Percentiles rank a stretch among this genome's conserved stretches.
These are phyloP conservation scores for Phytophthora podocarpi DNA, from an alignment of 352 stramenopile species.

Conservation along the genomic window DNA sequence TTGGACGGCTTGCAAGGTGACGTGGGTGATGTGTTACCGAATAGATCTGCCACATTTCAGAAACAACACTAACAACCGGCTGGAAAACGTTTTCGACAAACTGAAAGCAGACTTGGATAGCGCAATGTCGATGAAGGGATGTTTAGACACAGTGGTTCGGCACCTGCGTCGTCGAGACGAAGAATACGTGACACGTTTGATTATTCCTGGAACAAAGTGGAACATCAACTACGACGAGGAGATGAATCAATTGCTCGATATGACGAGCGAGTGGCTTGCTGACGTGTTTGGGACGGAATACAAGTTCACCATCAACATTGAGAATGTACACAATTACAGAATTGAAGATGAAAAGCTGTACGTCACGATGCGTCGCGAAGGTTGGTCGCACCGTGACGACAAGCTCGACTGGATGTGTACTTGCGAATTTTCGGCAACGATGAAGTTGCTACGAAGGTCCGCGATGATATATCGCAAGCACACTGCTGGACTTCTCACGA, in stretches of 20 bases:
- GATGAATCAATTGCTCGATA: slow-evolving; percentile 1
- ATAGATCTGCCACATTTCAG: slow-evolving; percentile 1
- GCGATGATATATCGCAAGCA: slow-evolving; percentile 2
- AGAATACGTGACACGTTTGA: neutral
- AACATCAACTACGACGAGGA: neutral
- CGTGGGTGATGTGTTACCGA: neutral
- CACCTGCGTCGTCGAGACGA: neutral
- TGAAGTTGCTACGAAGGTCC: slow-evolving; percentile 5
- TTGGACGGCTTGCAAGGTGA: neutral
- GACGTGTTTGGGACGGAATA: neutral
- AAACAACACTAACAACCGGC: slow-evolving; percentile 10
- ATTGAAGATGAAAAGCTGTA: neutral
- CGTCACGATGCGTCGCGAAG: neutral
- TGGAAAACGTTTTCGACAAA: slow-evolving; percentile 8
- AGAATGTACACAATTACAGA: neutral
- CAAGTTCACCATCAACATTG: neutral
- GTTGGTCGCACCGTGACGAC: neutral
- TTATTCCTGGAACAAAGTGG: too few species aligned
- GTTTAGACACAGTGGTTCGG: neutral
- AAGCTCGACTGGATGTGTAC: slow-evolving; percentile 1
- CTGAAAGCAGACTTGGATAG: neutral
- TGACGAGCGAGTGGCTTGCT: slow-evolving; percentile 1
- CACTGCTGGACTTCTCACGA: neutral
- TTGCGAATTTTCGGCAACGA: neutral
- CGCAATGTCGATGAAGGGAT: neutral